Evolutionary conservation across 176 grass and related monocot genomes (phyloP).

Genomic region (Hyparrhenia diplandra): DNA sequence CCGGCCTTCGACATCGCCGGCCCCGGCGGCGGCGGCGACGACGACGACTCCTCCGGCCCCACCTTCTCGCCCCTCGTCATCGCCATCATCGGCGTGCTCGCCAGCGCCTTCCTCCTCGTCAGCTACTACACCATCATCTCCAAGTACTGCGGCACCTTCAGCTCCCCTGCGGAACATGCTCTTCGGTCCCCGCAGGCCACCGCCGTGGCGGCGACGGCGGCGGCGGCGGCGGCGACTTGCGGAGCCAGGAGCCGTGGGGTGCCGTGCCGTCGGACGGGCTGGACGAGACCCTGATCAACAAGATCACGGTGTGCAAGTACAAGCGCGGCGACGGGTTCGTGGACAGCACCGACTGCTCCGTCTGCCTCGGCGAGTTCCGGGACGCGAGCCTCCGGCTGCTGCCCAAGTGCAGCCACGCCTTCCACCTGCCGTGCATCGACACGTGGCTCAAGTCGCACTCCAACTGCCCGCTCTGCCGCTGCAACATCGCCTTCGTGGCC

Average conservation of each 20-base stretch:
- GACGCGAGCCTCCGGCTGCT: conserved; percentile 81
- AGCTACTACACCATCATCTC: conserved; percentile 90
- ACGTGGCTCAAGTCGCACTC: conserved; percentile 89
- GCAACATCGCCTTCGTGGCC: conserved; percentile 50
- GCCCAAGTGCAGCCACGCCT: conserved; percentile 89
- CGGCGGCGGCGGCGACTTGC: conserved; percentile 25
- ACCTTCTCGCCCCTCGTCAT: conserved; percentile 91
- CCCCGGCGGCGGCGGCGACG: conserved; percentile 45
- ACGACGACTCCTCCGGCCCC: conserved; percentile 52
- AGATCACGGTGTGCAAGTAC: conserved; percentile 82
- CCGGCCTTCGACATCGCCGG: conserved; percentile 51
- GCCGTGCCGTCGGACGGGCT: conserved; percentile 51
- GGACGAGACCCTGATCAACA: conserved; percentile 69
- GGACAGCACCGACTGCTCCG: conserved; percentile 68
- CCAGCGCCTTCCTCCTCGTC: conserved; percentile 83
- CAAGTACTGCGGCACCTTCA: conserved; percentile 78
- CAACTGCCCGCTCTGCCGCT: conserved; percentile 90
- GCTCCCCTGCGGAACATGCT: conserved; percentile 39
- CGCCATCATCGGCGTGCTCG: conserved; percentile 94
- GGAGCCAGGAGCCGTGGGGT: conserved; percentile 38
- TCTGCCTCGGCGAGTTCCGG: conserved; percentile 89
- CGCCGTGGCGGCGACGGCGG: neutral
- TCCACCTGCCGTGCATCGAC: conserved; percentile 95
- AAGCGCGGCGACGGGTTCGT: conserved; percentile 56
- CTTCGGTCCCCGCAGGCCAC: neutral